A percentile compares a stretch with the other conserved stretches of the same genome.
These are phyloP conservation scores for Monosporascus sp. DNA, from an alignment of 2,329 filamentous ascomycete species.

Conservation along the genomic window DNA sequence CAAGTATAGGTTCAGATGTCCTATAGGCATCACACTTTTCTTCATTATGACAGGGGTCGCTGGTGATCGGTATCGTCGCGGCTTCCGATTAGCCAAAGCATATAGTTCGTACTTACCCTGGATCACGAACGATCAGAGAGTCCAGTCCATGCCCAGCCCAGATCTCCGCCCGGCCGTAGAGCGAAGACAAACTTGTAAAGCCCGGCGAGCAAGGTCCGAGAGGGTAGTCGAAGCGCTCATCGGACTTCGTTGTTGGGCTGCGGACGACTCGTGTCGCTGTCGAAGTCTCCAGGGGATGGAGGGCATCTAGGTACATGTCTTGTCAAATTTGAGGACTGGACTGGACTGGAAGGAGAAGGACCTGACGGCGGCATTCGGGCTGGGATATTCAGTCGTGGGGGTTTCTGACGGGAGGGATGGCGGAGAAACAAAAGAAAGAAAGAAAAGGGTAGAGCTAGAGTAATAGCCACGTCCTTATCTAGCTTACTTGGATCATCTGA, in stretches of 20 bases:
- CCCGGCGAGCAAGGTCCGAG: background rate
- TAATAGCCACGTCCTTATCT: background rate
- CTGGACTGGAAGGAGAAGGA: background rate
- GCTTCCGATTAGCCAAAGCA: background rate
- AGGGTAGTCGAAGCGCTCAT: background rate
- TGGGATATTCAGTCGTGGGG: background rate
- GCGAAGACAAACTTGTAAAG: background rate
- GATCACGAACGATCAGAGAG: background rate
- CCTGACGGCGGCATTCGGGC: background rate
- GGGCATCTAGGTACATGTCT: background rate
- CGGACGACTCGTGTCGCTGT: background rate
- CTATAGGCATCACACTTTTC: background rate
- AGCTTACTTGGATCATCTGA: background rate
- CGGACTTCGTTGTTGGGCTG: background rate
- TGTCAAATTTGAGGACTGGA: background rate
- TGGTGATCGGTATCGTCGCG: background rate
- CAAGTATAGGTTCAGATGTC: background rate
- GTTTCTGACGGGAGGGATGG: background rate
- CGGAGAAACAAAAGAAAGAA: background rate
- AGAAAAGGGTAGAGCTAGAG: background rate
- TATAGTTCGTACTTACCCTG: background rate
- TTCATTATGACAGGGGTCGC: background rate
- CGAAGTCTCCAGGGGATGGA: background rate
- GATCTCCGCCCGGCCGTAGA: background rate
- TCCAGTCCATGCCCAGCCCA: background rate